Percentiles rank a stretch among this genome's conserved stretches.
phyloP scores from a whole-genome alignment of 192 early-diverging fungal species.

The Coemansia sp. region DNA sequence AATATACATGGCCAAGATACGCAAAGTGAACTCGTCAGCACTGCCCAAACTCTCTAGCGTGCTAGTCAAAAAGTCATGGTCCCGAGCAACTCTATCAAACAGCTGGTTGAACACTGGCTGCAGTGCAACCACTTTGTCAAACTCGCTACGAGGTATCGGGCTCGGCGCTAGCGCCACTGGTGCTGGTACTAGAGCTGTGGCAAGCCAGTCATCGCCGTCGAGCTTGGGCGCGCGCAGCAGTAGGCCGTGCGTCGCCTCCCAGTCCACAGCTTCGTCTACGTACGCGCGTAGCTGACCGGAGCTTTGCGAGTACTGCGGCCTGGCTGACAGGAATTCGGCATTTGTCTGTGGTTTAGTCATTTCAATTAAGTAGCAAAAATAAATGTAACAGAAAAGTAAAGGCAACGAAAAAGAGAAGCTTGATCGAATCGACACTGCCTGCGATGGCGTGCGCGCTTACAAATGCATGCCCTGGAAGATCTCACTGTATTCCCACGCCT shows the following conservation, averaged over 20 bases:
- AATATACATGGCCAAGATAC: conserved; percentile 79
- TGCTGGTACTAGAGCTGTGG: conserved; percentile 69
- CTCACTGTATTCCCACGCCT: background rate
- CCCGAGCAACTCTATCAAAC: conserved; percentile 76
- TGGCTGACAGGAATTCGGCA: conserved; percentile 27
- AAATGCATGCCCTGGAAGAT: background rate
- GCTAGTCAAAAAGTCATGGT: conserved; percentile 73
- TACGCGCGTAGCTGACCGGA: conserved; percentile 43
- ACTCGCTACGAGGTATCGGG: conserved; percentile 74
- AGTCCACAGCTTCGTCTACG: conserved; percentile 73
- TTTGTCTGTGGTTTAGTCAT: conserved; percentile 12
- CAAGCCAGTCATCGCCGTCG: conserved; percentile 25
- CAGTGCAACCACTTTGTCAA: conserved; percentile 70
- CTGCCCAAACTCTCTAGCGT: conserved; percentile 45
- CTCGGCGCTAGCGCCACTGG: conserved; percentile 88
- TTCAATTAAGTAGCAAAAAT: background rate
- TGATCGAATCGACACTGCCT: background rate
- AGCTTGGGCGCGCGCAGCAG: conserved; percentile 67
- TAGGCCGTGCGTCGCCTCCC: conserved; percentile 81
- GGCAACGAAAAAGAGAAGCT: background rate
- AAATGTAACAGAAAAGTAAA: background rate
- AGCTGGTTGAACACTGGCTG: conserved; percentile 83
- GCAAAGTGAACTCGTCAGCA: conserved; percentile 83
- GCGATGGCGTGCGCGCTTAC: background rate
- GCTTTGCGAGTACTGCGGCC: conserved; percentile 34